A percentile compares a stretch with the other conserved stretches of the same genome.
Conservation (phyloP, 345 rosid genomes). For the Gossypium ekmanianum region DNA sequence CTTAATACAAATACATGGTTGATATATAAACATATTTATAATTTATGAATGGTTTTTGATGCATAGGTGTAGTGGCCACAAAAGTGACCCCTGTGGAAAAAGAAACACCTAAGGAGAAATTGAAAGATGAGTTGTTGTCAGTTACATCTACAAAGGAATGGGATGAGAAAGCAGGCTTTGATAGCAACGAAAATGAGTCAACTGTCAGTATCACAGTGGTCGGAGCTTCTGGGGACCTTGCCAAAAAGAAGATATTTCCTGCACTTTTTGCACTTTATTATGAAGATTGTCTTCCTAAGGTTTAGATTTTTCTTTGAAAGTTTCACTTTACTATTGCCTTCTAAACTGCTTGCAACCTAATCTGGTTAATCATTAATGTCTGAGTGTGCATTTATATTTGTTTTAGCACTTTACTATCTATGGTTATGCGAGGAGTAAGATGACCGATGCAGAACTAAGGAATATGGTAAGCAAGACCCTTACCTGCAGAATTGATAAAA, state of each 20-base stretch:
- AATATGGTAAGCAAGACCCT: constrained; percentile 94
- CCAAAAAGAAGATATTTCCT: constrained; percentile 98
- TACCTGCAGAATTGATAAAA: constrained; percentile 94
- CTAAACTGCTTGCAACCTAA: not conserved
- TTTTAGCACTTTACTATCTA: constrained; percentile 83
- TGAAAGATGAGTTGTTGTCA: constrained; percentile 44
- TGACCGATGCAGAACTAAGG: constrained; percentile 91
- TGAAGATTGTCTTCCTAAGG: constrained; percentile 93
- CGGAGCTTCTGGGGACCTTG: constrained; percentile 99
- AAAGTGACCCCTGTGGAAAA: constrained; percentile 34
- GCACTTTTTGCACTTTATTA: constrained; percentile 97
- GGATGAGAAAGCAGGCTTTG: constrained; percentile 38
- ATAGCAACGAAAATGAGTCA: constrained; percentile 45
- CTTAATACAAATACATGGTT: not conserved
- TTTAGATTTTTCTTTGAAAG: constrained; percentile 19
- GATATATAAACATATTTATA: not conserved
- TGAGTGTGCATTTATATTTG: constrained; percentile 16
- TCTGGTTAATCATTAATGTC: not conserved
- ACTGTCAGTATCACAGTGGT: constrained; percentile 88
- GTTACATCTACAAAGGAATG: constrained; percentile 37
- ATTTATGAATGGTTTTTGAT: constrained; percentile 12
- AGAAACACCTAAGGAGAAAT: constrained; percentile 39
- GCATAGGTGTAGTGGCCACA: constrained; percentile 59
- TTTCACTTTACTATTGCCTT: not conserved
- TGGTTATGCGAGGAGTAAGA: constrained; percentile 97